Evolutionary conservation across 2,329 filamentous ascomycete genomes (phyloP), one percentile per base, ranked within the genome.

Genomic region (Colletotrichum zoysiae): DNA sequence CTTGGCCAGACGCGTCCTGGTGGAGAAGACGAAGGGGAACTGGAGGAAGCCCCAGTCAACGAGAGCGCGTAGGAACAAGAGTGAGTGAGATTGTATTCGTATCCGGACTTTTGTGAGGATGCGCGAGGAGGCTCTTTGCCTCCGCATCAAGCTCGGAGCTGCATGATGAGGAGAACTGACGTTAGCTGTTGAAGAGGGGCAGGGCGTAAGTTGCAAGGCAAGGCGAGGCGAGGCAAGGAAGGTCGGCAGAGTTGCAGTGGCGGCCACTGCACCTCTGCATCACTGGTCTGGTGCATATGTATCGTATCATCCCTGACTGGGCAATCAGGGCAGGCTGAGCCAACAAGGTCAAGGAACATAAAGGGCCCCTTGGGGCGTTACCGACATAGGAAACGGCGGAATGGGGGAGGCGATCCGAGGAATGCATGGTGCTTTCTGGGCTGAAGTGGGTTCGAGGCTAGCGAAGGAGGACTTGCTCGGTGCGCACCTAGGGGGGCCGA

Each of bases 91-190:
- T 38, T 38, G 8, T 9, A 11, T 30, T 67, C 50, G 57, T 71
- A 62, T 68, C 68, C 68, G 68, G 48, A 67, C 42, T 50, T 23
- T 50, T 23, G 40, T 16, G n/a, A 46, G 11, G 16, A 65, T 33
- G 44, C n/a, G 18, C 56, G 50, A 48, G 40, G n/a, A 35, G 33
- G 58, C 38, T 63, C 40, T 38, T 46, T 66, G 67, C n/a, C 42
- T 61, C 44, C 33, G 48, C 50, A 67, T 44, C 33, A 35, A 56
- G 38, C 38, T 30, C n/a, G 9, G 20, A n/a, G 35, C 69, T 69
- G 69, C 69, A 69, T 64, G 65, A 69, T 71, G 65, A 69, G 53
- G 58, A 69, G 46, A n/a, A 64, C 57, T 69, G 69, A 64, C 65
- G 69, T 71, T 71, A 55, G 23, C 58, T 48, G 42, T 44, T 48